A percentile compares a stretch with the other conserved stretches of the same genome.
Evolutionary conservation across 768 basidiomycete species (phyloP).

Genomic region (Tulasnella sp.): DNA sequence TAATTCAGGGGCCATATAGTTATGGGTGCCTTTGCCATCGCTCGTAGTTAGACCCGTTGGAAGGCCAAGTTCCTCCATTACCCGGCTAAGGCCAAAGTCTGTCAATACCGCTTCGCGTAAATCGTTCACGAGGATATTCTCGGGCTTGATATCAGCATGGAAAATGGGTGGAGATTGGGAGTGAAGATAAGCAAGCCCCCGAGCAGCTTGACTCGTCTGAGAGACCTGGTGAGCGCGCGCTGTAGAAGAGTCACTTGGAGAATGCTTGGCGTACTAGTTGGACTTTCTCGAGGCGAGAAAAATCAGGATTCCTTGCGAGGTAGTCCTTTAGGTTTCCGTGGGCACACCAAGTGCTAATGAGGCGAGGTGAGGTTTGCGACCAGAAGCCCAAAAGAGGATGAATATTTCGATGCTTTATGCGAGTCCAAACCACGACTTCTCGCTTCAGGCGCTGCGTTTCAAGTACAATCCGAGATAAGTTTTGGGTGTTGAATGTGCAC

Average conservation of each 20-base stretch:
- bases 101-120: background rate
- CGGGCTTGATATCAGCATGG: background rate
- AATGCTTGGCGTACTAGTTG: background rate
- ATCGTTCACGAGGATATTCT: background rate
- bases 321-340: background rate
- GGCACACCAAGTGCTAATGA: no score
- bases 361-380: no score
- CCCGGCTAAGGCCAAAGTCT: background rate
- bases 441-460: no score
- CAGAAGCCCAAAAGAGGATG: no score
- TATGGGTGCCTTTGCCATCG: background rate
- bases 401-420: no score
- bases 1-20: constrained; percentile 24
- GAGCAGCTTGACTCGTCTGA: background rate
- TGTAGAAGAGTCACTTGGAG: background rate
- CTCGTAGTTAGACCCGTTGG: background rate
- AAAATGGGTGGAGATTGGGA: background rate
- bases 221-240: background rate
- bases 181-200: background rate
- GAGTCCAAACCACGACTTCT: no score
- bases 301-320: background rate
- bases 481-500: no score
- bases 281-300: background rate
- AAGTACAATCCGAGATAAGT: no score
- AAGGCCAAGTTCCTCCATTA: background rate